phyloP scores from a whole-genome alignment of 2,329 filamentous ascomycete genomes.

The Taxawa tesnikishii region DNA sequence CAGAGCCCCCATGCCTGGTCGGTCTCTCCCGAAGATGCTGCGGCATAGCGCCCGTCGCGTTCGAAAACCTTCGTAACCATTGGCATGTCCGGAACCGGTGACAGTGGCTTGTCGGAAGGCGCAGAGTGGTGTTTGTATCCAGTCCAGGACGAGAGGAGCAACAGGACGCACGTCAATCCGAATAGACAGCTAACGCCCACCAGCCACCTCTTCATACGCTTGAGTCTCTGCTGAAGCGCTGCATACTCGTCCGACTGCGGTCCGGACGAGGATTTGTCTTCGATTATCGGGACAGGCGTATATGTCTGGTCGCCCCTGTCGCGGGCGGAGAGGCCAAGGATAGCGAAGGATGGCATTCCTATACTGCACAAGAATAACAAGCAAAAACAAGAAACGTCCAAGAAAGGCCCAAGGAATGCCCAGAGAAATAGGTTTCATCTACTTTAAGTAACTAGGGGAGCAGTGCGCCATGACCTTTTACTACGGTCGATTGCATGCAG shows the following conservation, averaged over 20 bases:
- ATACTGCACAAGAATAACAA: too few relatives aligned
- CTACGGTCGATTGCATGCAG: not conserved
- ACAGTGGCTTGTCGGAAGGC: not conserved
- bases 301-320: too few relatives aligned
- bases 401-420: not conserved
- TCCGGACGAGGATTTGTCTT: too few relatives aligned
- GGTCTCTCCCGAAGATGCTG: constrained; percentile 11
- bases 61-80: constrained; percentile 13
- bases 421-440: not conserved
- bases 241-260: too few relatives aligned
- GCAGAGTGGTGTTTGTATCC: too few relatives aligned
- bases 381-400: not conserved
- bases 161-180: too few relatives aligned
- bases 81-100: constrained; percentile 5
- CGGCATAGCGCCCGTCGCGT: constrained; percentile 13
- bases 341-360: too few relatives aligned
- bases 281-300: too few relatives aligned
- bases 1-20: constrained; percentile 17
- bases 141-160: too few relatives aligned
- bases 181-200: too few relatives aligned
- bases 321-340: too few relatives aligned
- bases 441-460: not conserved
- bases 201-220: not conserved
- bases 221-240: not conserved
- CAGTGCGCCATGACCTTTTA: not conserved